A percentile compares a stretch with the other conserved stretches of the same genome.
Conservation (phyloP, 2,329 filamentous ascomycete genomes). For the Epichloe glyceriae region DNA sequence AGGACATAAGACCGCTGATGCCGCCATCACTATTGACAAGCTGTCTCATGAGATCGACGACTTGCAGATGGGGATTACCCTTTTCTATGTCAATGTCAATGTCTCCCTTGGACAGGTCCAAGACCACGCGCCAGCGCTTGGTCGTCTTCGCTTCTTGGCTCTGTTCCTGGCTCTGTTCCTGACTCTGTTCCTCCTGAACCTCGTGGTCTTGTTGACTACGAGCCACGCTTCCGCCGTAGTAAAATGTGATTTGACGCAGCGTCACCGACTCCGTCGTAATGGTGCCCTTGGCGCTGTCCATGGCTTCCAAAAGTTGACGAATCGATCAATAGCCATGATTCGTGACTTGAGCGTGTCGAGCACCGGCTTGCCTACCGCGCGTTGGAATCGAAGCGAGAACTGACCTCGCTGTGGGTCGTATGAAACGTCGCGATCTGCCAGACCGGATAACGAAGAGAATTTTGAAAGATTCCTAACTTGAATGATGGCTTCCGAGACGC, state of each 20-base stretch:
- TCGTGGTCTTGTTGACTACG: conserved; percentile 10
- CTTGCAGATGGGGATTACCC: conserved; percentile 54
- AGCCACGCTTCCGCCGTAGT: conserved; percentile 34
- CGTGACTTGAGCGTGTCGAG: conserved; percentile 45
- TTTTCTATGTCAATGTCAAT: conserved; percentile 47
- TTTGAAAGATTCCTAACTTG: conserved; percentile 38
- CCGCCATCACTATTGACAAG: conserved; percentile 42
- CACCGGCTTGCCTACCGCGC: conserved; percentile 44
- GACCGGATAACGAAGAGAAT: conserved; percentile 40
- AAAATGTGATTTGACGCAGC: conserved; percentile 52
- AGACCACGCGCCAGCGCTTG: conserved; percentile 36
- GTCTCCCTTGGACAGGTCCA: conserved; percentile 41
- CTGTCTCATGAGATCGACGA: conserved; percentile 43
- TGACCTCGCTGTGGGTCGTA: conserved; percentile 47
- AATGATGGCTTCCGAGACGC: conserved; percentile 40
- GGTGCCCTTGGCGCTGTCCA: conserved; percentile 41
- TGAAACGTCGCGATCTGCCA: conserved; percentile 47
- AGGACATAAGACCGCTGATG: conserved; percentile 40
- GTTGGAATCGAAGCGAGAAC: conserved; percentile 48
- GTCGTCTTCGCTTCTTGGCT: conserved; percentile 5
- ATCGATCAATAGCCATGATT: conserved; percentile 53
- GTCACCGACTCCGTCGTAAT: conserved; percentile 47
- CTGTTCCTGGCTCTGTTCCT: not conserved
- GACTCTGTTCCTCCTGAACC: not conserved
- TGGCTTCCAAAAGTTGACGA: conserved; percentile 58